These are phyloP conservation scores for Blakeslea trispora DNA, from an alignment of 371 early-diverging fungal genomes.

Conservation along the genomic window DNA sequence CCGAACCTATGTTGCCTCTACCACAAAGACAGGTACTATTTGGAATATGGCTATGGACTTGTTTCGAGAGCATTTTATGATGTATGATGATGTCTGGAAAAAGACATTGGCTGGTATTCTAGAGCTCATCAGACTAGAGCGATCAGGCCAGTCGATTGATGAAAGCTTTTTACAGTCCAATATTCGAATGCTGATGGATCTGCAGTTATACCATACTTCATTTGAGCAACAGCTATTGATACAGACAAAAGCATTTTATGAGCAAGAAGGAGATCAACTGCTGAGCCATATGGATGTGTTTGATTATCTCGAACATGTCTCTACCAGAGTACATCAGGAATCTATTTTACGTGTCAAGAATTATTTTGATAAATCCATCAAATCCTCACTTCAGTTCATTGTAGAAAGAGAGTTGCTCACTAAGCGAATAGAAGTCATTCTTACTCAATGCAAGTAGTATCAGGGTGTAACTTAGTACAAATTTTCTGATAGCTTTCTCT, in stretches of 20 bases:
- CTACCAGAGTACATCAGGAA: constrained; percentile 72
- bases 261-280: constrained; percentile 63
- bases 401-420: constrained; percentile 72
- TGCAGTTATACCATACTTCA: constrained; percentile 69
- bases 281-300: constrained; percentile 60
- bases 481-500: no score
- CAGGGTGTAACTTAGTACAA: not conserved
- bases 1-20: constrained; percentile 83
- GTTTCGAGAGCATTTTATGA: constrained; percentile 65
- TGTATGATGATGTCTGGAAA: constrained; percentile 48
- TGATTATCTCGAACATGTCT: constrained; percentile 68
- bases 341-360: constrained; percentile 63
- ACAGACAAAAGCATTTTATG: constrained; percentile 69
- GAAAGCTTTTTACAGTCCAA: constrained; percentile 56
- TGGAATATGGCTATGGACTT: constrained; percentile 85
- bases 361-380: constrained; percentile 78
- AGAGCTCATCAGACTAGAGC: constrained; percentile 57
- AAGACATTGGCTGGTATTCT: constrained; percentile 58
- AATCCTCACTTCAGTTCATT: constrained; percentile 61
- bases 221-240: constrained; percentile 73
- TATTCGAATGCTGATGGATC: constrained; percentile 78
- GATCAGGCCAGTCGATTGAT: constrained; percentile 25
- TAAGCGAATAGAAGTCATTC: constrained; percentile 61
- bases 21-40: constrained; percentile 66
- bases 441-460: constrained; percentile 59